Base-by-base conservation (phyloP, 495 filamentous ascomycete species). In the Margaritispora aquatica region DNA sequence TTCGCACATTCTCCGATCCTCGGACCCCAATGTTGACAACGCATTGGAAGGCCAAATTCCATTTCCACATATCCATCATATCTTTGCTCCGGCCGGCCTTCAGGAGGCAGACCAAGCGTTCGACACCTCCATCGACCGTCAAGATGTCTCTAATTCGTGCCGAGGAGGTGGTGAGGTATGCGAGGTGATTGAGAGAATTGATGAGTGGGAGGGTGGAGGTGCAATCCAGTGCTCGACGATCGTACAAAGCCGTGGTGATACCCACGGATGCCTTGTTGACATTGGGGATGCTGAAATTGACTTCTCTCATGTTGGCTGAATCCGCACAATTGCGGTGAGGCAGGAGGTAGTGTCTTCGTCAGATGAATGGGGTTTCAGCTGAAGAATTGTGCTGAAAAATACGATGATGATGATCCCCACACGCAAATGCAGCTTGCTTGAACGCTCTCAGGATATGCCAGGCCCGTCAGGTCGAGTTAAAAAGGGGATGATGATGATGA, bases 51-150 rank as follows among this genome's bases (percentile, higher is more conserved):
- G 94, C 94, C 54, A 98, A 80, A 68, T 96, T 98, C 94, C 94
- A 98, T 77, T 97, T 97, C 95, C 94, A 98, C 88, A 95, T 95
- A 69, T 96, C 92, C 92, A 97, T 96, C 85, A 96, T 84, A 71
- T 97, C 92, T 76, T 91, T 91, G 69, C 89, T 96, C 70, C 92
- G 81, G 62, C 94, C 94, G 71, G 94, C 88, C 75, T 98, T 98
- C 68, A 98, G 83, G 70, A 98, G 97, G 80, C 90, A 96, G 69
- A 98, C 90, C 62, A 98, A 75, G 62, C 93, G 74, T 79, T 98
- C 94, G 67, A 97, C 90, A 50, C 94, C 94, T 71, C 94, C 94
- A 88, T 98, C 94, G 72, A 98, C 89, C 34, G 92, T 96, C 52
- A 98, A 83, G 60, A 98, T 98, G 69, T 98, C 94, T 57, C 94